phyloP scores from a whole-genome alignment of 2,329 filamentous ascomycete species.

The Escovopsis sp. region DNA sequence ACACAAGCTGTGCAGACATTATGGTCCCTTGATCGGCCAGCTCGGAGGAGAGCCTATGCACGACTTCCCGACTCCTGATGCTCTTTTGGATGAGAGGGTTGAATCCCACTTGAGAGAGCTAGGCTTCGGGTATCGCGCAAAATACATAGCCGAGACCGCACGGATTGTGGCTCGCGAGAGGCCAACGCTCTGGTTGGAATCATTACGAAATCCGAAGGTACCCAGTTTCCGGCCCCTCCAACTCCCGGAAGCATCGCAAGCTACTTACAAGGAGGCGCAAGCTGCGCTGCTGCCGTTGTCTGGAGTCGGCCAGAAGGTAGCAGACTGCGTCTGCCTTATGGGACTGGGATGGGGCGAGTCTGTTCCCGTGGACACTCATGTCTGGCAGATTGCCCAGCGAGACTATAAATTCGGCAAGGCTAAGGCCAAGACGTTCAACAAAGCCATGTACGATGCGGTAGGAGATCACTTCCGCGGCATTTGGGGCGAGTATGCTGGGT shows the following conservation, averaged over 20 bases:
- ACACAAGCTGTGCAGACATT: constrained; percentile 75
- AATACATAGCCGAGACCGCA: constrained; percentile 81
- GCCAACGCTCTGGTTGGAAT: constrained; percentile 60
- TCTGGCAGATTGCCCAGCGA: constrained; percentile 94
- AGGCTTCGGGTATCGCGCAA: constrained; percentile 89
- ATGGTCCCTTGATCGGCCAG: constrained; percentile 60
- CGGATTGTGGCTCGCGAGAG: constrained; percentile 52
- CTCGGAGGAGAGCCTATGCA: constrained; percentile 60
- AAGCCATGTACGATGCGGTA: constrained; percentile 75
- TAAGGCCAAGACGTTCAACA: constrained; percentile 73
- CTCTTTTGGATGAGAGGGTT: constrained; percentile 57
- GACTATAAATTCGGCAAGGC: constrained; percentile 88
- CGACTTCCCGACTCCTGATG: constrained; percentile 68
- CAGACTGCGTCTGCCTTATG: constrained; percentile 94
- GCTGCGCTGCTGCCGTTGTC: constrained; percentile 62
- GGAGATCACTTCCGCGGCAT: constrained; percentile 77
- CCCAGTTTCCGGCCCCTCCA: constrained; percentile 33
- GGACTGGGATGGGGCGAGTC: constrained; percentile 90
- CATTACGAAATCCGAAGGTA: constrained; percentile 61
- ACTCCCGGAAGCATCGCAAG: constrained; percentile 28
- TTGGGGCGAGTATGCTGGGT: constrained; percentile 89
- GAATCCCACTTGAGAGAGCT: constrained; percentile 66
- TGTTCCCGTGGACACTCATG: constrained; percentile 92
- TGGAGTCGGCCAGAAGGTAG: constrained; percentile 91
- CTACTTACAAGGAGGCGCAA: constrained; percentile 67